A percentile compares a stretch with the other conserved stretches of the same genome.
These are phyloP conservation scores for Pulveroboletus frians DNA, from an alignment of 768 basidiomycete genomes.

Conservation along the genomic window DNA sequence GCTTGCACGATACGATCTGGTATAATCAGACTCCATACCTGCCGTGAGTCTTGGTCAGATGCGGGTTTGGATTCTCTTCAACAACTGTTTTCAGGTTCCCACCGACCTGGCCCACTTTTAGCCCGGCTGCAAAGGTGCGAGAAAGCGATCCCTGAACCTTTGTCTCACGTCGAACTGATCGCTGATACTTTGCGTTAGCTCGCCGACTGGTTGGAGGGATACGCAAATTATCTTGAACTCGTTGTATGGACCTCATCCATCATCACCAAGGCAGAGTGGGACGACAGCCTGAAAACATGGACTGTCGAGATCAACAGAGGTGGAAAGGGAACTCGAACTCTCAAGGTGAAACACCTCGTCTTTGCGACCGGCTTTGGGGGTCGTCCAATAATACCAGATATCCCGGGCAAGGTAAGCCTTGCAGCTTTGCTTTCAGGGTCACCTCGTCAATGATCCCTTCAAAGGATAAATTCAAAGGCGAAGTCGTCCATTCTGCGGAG, in stretches of 20 bases:
- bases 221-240: conserved; percentile 54
- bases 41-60: conserved; percentile 31
- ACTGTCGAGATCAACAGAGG: conserved; percentile 36
- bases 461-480: conserved; percentile 50
- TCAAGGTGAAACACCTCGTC: conserved; percentile 45
- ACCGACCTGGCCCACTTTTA: conserved; percentile 49
- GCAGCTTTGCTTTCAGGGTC: neutral
- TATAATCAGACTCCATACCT: conserved; percentile 55
- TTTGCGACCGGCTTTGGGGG: conserved; percentile 53
- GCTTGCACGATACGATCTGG: conserved; percentile 51
- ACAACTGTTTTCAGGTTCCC: conserved; percentile 41
- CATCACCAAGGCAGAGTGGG: conserved; percentile 36
- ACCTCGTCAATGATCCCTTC: neutral
- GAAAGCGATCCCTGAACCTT: too few species aligned
- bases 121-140: conserved; percentile 45
- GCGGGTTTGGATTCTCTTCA: neutral
- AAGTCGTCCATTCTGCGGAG: conserved; percentile 46
- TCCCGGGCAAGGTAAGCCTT: conserved; percentile 38
- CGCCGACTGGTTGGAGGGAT: conserved; percentile 63
- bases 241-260: conserved; percentile 57
- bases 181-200: conserved; percentile 33
- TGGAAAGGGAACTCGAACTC: conserved; percentile 32
- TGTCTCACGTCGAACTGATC: neutral
- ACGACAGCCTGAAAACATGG: conserved; percentile 40
- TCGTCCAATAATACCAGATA: conserved; percentile 39